Conservation (phyloP, 805 yeast genomes). For the Starmerella riodocensis region DNA sequence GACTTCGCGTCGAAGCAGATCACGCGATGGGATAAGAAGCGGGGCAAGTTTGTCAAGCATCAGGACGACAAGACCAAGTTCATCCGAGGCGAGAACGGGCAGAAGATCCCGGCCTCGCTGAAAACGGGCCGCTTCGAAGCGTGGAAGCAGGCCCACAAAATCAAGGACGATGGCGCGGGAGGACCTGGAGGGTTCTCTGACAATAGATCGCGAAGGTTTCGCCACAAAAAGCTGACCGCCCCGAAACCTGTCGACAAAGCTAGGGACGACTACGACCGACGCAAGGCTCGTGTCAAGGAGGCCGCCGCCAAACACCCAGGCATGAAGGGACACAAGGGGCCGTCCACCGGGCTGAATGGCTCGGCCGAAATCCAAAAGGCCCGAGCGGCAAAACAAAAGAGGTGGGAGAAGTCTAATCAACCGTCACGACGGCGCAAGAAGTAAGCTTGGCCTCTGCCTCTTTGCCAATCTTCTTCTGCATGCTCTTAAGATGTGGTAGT, state of each 20-base stretch:
- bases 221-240: slow-evolving; percentile 61
- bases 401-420: slow-evolving; percentile 45
- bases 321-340: slow-evolving; percentile 40
- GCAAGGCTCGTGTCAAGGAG: slow-evolving; percentile 65
- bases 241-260: slow-evolving; percentile 85
- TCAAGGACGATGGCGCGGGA: slow-evolving; percentile 39
- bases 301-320: slow-evolving; percentile 63
- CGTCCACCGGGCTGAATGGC: slow-evolving; percentile 44
- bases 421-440: no score
- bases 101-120: slow-evolving; percentile 78
- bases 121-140: slow-evolving; percentile 83
- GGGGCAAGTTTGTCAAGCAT: slow-evolving; percentile 71
- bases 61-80: slow-evolving; percentile 60
- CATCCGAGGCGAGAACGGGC: slow-evolving; percentile 91
- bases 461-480: no score
- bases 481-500: no score
- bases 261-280: slow-evolving; percentile 74
- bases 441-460: no score
- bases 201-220: slow-evolving; percentile 32
- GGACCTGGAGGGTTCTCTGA: slow-evolving; percentile 32
- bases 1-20: slow-evolving; percentile 50
- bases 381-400: slow-evolving; percentile 55
- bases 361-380: slow-evolving; percentile 68
- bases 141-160: slow-evolving; percentile 67
- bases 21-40: slow-evolving; percentile 77